A percentile compares a stretch with the other conserved stretches of the same genome.
Conservation (phyloP, 441 rosid genomes). For the Populus hybrid region DNA sequence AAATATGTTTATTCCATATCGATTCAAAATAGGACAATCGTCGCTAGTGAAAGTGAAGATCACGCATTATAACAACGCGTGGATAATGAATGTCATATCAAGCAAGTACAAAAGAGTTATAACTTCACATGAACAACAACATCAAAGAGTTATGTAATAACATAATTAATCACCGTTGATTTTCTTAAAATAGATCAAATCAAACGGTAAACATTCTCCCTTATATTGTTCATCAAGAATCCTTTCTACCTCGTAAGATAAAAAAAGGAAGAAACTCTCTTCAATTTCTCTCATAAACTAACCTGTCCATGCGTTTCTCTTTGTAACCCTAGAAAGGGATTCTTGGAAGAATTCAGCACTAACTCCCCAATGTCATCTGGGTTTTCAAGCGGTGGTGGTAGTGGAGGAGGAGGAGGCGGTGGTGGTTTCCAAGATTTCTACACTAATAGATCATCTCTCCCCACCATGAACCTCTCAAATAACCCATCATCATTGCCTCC, state of each 20-base stretch:
- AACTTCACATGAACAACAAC: too few relatives aligned
- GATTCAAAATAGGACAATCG: too few relatives aligned
- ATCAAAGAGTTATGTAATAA: too few relatives aligned
- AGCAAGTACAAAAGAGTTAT: too few relatives aligned
- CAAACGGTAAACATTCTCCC: constrained; percentile 11
- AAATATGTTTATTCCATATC: too few relatives aligned
- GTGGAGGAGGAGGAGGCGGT: background rate
- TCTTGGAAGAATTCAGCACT: background rate
- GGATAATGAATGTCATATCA: constrained; percentile 1
- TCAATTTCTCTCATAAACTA: constrained; percentile 4
- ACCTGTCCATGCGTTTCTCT: constrained; percentile 35
- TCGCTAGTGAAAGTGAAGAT: too few relatives aligned
- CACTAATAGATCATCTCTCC: constrained; percentile 40
- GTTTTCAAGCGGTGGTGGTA: constrained; percentile 41
- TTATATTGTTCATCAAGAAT: constrained; percentile 25
- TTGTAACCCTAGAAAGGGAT: constrained; percentile 10
- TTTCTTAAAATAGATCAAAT: too few relatives aligned
- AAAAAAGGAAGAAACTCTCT: background rate
- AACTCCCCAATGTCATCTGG: constrained; percentile 63
- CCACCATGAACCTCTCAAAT: constrained; percentile 17
- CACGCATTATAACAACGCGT: constrained; percentile 2
- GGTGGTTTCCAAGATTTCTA: constrained; percentile 36
- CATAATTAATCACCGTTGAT: too few relatives aligned
- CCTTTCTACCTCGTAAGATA: constrained; percentile 22
- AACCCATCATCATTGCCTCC: constrained; percentile 28